A percentile compares a stretch with the other conserved stretches of the same genome.
Conservation (phyloP, 1,139 yeast species). For the Diutina siamensis region DNA sequence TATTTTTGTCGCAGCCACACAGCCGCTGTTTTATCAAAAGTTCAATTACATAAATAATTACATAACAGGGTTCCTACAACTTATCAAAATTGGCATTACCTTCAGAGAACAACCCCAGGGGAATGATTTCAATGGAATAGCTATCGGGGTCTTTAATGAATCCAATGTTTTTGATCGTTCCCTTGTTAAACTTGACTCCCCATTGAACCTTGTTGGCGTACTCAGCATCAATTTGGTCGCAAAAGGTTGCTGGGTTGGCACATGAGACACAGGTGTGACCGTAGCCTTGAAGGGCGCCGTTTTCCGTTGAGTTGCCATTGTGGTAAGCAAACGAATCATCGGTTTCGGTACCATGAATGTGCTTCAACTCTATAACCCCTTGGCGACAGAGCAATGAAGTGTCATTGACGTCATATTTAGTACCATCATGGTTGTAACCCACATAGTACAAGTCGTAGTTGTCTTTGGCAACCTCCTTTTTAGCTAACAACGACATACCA, state of each 20-base stretch:
- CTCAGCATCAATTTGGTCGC: slow-evolving; percentile 34
- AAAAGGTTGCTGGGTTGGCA: slow-evolving; percentile 47
- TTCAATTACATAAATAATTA: too few species aligned
- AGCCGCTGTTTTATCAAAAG: too few species aligned
- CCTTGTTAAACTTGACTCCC: slow-evolving; percentile 45
- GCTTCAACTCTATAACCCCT: slow-evolving; percentile 78
- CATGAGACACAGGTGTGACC: slow-evolving; percentile 80
- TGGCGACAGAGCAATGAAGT: slow-evolving; percentile 34
- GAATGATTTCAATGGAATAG: slow-evolving; percentile 65
- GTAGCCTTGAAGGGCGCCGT: slow-evolving; percentile 63
- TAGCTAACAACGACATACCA: slow-evolving; percentile 66
- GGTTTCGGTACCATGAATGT: slow-evolving; percentile 88
- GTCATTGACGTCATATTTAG: slow-evolving; percentile 14
- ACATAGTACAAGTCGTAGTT: slow-evolving; percentile 79
- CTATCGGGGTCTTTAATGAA: slow-evolving; percentile 89
- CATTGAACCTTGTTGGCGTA: slow-evolving; percentile 24
- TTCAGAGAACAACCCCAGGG: slow-evolving; percentile 13
- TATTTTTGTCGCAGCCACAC: neutral
- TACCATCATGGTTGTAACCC: slow-evolving; percentile 45
- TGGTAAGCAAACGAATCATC: slow-evolving; percentile 70
- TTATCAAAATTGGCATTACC: slow-evolving; percentile 1
- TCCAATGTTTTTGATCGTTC: slow-evolving; percentile 48
- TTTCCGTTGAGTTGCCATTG: slow-evolving; percentile 54
- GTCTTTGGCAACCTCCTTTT: slow-evolving; percentile 49
- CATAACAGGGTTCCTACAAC: too few species aligned